Conservation (phyloP, 1,284 basidiomycete species). For the Leccinum laetum region DNA sequence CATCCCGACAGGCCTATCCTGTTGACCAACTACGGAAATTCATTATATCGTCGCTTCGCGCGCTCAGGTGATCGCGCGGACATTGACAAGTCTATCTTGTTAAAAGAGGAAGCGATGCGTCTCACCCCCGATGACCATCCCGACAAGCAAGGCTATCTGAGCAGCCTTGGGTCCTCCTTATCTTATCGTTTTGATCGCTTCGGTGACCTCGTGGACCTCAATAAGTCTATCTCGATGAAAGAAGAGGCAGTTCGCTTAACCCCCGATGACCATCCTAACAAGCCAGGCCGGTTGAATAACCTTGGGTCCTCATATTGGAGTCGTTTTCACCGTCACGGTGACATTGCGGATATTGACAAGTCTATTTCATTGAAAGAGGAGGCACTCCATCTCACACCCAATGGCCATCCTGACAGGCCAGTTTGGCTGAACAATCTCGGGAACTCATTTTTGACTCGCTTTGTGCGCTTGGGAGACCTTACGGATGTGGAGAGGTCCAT, state of each 20-base stretch:
- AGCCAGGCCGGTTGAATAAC: neutral
- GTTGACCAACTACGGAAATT: too few relatives aligned
- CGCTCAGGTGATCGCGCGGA: neutral
- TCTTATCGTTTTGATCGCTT: neutral
- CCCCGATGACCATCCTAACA: neutral
- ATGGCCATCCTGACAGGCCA: neutral
- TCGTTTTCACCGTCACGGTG: too few relatives aligned
- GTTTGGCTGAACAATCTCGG: neutral
- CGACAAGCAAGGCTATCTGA: neutral
- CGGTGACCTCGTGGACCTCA: neutral
- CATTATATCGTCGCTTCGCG: neutral
- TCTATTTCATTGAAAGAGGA: neutral
- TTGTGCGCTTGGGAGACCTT: neutral
- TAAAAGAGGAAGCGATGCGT: neutral
- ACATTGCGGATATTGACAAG: neutral
- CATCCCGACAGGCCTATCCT: too few relatives aligned
- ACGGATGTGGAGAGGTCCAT: neutral
- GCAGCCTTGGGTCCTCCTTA: neutral
- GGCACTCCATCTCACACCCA: neutral
- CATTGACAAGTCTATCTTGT: neutral
- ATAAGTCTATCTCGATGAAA: neutral
- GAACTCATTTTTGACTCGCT: neutral
- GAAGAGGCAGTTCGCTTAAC: neutral
- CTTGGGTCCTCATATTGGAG: neutral
- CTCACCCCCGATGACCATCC: neutral